Evolutionary conservation across 192 early-diverging fungal species (phyloP).

Genomic region (Jimgerdemannia lactiflua): DNA sequence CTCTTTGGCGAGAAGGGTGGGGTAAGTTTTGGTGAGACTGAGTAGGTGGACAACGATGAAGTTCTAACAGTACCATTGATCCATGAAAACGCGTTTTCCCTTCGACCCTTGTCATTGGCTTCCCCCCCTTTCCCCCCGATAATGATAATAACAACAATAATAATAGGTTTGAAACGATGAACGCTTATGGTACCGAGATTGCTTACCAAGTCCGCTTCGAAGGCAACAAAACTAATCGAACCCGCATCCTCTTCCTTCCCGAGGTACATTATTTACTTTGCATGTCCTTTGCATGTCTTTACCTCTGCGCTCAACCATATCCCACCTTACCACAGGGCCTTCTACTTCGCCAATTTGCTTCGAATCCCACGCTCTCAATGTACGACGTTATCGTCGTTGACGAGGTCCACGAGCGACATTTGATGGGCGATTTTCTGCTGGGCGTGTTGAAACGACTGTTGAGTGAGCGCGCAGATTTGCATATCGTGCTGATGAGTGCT

Average conservation of each 20-base stretch:
- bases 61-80: too few relatives aligned
- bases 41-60: neutral
- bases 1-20: constrained; percentile 51
- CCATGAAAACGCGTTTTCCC: too few relatives aligned
- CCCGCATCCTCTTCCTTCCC: constrained; percentile 71
- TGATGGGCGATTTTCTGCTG: constrained; percentile 71
- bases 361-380: constrained; percentile 50
- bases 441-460: constrained; percentile 69
- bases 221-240: constrained; percentile 49
- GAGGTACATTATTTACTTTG: constrained; percentile 32
- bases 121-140: too few relatives aligned
- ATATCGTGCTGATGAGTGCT: constrained; percentile 90
- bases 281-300: neutral
- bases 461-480: constrained; percentile 52
- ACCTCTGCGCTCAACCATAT: neutral
- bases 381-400: constrained; percentile 84
- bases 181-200: constrained; percentile 63
- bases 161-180: constrained; percentile 53
- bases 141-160: too few relatives aligned
- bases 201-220: constrained; percentile 68
- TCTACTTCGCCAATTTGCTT: constrained; percentile 66
- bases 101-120: too few relatives aligned
- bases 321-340: constrained; percentile 37
- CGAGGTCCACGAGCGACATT: constrained; percentile 80
- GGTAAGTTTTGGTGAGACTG: constrained; percentile 23